These are phyloP conservation scores for Nakazawaea ernobii DNA, from an alignment of 805 yeast genomes.

Conservation along the genomic window DNA sequence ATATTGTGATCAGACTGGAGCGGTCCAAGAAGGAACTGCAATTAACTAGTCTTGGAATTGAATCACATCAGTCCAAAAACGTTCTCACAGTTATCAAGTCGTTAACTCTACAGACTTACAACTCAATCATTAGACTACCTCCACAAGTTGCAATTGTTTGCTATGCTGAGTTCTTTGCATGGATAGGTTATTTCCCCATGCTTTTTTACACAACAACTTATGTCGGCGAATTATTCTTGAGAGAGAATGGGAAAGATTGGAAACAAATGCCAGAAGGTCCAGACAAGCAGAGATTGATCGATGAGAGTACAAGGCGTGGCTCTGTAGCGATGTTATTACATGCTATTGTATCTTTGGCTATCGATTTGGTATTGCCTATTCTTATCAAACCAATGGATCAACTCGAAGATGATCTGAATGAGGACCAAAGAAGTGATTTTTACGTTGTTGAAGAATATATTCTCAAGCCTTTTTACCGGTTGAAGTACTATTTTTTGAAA, in stretches of 20 bases:
- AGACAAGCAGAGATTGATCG: conserved; percentile 27
- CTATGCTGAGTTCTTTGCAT: conserved; percentile 54
- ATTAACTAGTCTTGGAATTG: conserved; percentile 30
- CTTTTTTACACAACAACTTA: conserved; percentile 60
- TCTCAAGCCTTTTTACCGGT: background rate
- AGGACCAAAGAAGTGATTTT: background rate
- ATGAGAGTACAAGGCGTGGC: conserved; percentile 46
- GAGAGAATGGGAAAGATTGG: conserved; percentile 33
- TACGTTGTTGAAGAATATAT: conserved; percentile 7
- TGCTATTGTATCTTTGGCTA: conserved; percentile 39
- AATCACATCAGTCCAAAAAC: conserved; percentile 14
- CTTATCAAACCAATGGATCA: conserved; percentile 29
- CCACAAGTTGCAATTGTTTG: conserved; percentile 47
- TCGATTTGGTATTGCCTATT: conserved; percentile 40
- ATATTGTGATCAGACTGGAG: conserved; percentile 32
- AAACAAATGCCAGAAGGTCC: conserved; percentile 32
- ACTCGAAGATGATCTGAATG: background rate
- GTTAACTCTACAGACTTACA: conserved; percentile 27
- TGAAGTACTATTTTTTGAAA: conserved; percentile 9
- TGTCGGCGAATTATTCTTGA: conserved; percentile 52
- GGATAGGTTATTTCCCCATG: conserved; percentile 67
- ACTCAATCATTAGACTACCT: conserved; percentile 36
- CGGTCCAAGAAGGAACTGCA: conserved; percentile 26
- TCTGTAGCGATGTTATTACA: conserved; percentile 45
- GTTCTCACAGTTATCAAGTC: conserved; percentile 17